These are phyloP conservation scores for Malus hybrid DNA, from an alignment of 331 rosid genomes.

Conservation along the genomic window DNA sequence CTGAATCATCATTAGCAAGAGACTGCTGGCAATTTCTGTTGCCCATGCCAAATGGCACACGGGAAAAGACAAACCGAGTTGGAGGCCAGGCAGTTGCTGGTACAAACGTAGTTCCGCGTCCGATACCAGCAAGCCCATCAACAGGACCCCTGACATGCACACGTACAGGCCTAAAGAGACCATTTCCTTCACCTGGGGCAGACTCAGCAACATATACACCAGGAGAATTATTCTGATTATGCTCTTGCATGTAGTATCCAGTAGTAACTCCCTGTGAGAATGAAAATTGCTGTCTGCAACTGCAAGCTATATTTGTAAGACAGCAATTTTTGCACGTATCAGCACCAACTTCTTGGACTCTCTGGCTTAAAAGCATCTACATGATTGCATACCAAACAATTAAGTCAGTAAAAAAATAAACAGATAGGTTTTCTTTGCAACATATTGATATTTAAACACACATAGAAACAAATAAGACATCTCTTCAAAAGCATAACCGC, in stretches of 20 bases:
- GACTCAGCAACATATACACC: slow-evolving; percentile 80
- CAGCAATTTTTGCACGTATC: slow-evolving; percentile 91
- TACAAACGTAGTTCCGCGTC: slow-evolving; percentile 86
- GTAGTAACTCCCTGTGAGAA: slow-evolving; percentile 56
- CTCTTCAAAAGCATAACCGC: slow-evolving; percentile 7
- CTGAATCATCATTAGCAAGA: slow-evolving; percentile 90
- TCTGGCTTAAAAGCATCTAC: slow-evolving; percentile 97
- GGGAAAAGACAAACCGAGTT: slow-evolving; percentile 92
- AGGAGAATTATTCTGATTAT: slow-evolving; percentile 56
- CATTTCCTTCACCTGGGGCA: slow-evolving; percentile 67
- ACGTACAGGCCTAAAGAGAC: slow-evolving; percentile 71
- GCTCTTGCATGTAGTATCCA: slow-evolving; percentile 77
- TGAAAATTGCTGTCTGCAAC: slow-evolving; percentile 74
- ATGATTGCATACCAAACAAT: not conserved
- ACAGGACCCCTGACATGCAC: slow-evolving; percentile 87
- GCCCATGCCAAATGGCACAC: slow-evolving; percentile 80
- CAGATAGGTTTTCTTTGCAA: not conserved
- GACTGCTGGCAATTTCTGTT: slow-evolving; percentile 80
- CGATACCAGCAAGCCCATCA: slow-evolving; percentile 98
- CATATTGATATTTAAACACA: not conserved
- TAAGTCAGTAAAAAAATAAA: not conserved
- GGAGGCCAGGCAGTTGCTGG: slow-evolving; percentile 84
- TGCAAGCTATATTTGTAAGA: slow-evolving; percentile 66
- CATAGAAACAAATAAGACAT: not conserved
- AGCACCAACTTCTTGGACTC: slow-evolving; percentile 92